These are phyloP conservation scores for Teunomyces pallodes DNA, from an alignment of 805 yeast species.

Conservation along the genomic window DNA sequence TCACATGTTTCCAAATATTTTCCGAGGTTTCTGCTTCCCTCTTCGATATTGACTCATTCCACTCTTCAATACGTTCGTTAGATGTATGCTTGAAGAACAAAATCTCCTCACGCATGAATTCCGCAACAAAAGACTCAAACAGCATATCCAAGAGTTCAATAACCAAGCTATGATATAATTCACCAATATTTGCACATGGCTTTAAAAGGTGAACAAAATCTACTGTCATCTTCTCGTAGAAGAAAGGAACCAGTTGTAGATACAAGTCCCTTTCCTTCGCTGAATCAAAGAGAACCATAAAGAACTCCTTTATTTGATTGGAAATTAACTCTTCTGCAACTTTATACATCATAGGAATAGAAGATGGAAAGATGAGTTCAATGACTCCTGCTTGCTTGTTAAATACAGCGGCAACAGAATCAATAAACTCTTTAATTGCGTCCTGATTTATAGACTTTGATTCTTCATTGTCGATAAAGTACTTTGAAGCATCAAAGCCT, in stretches of 20 bases:
- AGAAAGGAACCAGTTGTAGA: slow-evolving; percentile 37
- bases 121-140: slow-evolving; percentile 39
- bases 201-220: slow-evolving; percentile 25
- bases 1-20: slow-evolving; percentile 48
- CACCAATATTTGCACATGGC: slow-evolving; percentile 37
- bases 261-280: slow-evolving; percentile 29
- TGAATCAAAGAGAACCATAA: slow-evolving; percentile 24
- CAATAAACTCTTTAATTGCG: slow-evolving; percentile 14
- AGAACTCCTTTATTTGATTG: slow-evolving; percentile 35
- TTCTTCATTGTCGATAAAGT: slow-evolving; percentile 13
- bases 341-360: slow-evolving; percentile 46
- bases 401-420: slow-evolving; percentile 32
- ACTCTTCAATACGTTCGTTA: slow-evolving; percentile 23
- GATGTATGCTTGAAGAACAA: slow-evolving; percentile 24
- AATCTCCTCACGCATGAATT: slow-evolving; percentile 38
- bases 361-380: slow-evolving; percentile 43
- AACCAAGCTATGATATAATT: slow-evolving; percentile 27
- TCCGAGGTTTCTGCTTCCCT: slow-evolving; percentile 49
- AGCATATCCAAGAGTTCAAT: slow-evolving; percentile 40
- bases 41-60: slow-evolving; percentile 36
- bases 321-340: slow-evolving; percentile 46
- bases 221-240: slow-evolving; percentile 29
- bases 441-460: background rate
- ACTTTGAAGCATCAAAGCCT: slow-evolving; percentile 20
- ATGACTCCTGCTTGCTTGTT: slow-evolving; percentile 37